phyloP scores from a whole-genome alignment of 495 filamentous ascomycete genomes.

The Aspergillus bertholletiae region DNA sequence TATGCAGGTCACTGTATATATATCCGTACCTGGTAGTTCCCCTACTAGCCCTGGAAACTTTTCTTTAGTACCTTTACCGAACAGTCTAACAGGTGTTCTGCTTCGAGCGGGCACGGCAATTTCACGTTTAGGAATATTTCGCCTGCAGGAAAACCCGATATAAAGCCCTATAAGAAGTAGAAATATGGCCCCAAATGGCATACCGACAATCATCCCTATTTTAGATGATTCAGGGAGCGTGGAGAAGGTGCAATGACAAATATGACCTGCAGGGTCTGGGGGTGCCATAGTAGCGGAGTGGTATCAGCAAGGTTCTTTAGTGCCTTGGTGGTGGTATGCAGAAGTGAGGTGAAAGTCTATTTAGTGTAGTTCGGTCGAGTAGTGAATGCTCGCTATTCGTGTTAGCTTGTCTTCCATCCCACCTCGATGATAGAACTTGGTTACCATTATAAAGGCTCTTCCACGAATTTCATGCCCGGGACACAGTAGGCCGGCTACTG shows the following conservation, averaged over 20 bases:
- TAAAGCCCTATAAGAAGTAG: background rate
- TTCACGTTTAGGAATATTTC: background rate
- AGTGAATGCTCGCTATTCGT: too few species aligned
- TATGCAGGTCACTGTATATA: too few species aligned
- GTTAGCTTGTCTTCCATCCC: background rate
- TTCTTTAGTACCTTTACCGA: background rate
- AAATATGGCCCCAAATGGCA: background rate
- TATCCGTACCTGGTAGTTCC: too few species aligned
- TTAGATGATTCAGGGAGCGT: background rate
- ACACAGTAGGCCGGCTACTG: too few species aligned
- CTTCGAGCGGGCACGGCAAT: background rate
- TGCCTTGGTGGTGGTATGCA: too few species aligned
- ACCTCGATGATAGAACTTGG: too few species aligned
- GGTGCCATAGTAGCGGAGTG: background rate
- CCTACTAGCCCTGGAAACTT: background rate
- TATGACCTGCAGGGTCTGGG: background rate
- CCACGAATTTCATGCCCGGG: too few species aligned
- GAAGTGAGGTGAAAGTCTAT: too few species aligned
- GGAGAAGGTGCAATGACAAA: background rate
- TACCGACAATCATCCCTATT: background rate
- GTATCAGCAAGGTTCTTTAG: background rate
- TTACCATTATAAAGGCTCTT: too few species aligned
- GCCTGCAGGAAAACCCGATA: background rate
- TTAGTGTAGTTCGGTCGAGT: too few species aligned
- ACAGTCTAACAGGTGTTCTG: background rate